Evolutionary conservation across 2,329 filamentous ascomycete genomes (phyloP).

Genomic region (Fusarium hostae): DNA sequence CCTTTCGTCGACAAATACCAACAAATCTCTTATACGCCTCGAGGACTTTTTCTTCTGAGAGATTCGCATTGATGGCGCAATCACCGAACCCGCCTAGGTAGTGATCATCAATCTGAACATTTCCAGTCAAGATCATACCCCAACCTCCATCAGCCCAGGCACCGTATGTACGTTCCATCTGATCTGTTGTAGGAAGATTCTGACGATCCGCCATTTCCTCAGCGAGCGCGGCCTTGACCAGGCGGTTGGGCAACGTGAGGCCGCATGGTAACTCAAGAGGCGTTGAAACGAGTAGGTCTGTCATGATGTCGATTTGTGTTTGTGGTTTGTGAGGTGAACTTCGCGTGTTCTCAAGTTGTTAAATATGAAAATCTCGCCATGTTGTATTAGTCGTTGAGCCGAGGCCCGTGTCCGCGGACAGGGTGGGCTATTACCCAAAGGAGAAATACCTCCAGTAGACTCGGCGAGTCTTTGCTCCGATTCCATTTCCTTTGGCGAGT

Average conservation of each 20-base stretch:
- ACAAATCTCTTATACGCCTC: conserved; percentile 55
- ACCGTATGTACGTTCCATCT: conserved; percentile 59
- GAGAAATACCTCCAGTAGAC: conserved; percentile 3
- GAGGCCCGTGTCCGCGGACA: conserved; percentile 11
- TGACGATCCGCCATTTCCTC: conserved; percentile 56
- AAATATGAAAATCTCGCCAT: conserved; percentile 4
- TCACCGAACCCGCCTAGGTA: conserved; percentile 53
- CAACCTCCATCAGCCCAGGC: conserved; percentile 65
- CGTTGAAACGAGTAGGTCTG: conserved; percentile 36
- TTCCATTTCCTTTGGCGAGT: neutral
- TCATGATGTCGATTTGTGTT: conserved; percentile 4
- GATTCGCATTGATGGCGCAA: conserved; percentile 43
- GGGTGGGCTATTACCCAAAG: conserved; percentile 20
- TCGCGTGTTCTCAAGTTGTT: neutral
- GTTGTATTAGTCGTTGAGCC: neutral
- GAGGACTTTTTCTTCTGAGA: conserved; percentile 44
- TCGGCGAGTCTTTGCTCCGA: conserved; percentile 26
- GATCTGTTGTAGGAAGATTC: conserved; percentile 54
- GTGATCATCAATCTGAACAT: conserved; percentile 56
- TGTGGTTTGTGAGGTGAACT: neutral
- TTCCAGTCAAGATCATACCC: conserved; percentile 64
- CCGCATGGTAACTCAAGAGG: conserved; percentile 65
- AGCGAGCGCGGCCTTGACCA: conserved; percentile 63
- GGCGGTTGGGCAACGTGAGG: conserved; percentile 64
- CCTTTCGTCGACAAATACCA: conserved; percentile 43